Evolutionary conservation across 305 asterid species (phyloP).

Genomic region (Ruellia speciosa): DNA sequence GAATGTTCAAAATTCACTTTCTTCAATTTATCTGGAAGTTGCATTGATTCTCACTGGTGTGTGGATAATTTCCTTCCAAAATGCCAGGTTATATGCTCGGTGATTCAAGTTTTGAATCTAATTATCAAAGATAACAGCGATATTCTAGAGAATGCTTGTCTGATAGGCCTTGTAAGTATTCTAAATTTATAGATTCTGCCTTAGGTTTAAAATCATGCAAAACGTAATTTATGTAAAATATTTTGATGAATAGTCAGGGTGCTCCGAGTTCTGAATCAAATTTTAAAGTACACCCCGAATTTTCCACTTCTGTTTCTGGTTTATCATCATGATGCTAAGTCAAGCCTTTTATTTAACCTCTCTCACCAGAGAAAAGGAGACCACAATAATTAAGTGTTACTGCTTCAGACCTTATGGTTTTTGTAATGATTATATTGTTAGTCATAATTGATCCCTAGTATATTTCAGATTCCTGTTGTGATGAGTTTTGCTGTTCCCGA

Average conservation of each 20-base stretch:
- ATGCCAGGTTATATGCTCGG: constrained; percentile 77
- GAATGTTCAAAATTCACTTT: constrained; percentile 18
- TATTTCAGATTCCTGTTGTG: constrained; percentile 69
- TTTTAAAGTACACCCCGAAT: too few relatives aligned
- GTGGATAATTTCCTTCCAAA: constrained; percentile 5
- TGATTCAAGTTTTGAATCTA: constrained; percentile 85
- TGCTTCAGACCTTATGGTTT: constrained; percentile 12
- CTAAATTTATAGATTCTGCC: constrained; percentile 10
- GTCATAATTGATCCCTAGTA: not conserved
- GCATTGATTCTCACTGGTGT: constrained; percentile 7
- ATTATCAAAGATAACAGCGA: constrained; percentile 86
- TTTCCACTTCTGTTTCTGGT: too few relatives aligned
- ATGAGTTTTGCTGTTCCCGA: constrained; percentile 94
- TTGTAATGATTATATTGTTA: constrained; percentile 9
- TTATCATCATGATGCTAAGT: not conserved
- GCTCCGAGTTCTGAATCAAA: too few relatives aligned
- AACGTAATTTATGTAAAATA: too few relatives aligned
- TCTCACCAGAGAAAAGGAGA: constrained; percentile 2
- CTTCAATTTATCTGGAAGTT: constrained; percentile 16
- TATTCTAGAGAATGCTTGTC: constrained; percentile 96
- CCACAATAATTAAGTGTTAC: not conserved
- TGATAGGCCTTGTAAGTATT: constrained; percentile 89
- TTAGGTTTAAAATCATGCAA: not conserved
- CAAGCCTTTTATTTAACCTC: not conserved
- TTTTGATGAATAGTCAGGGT: too few relatives aligned